Evolutionary conservation across 768 basidiomycete genomes (phyloP).

Genomic region (Podaxis carcinomalis): DNA sequence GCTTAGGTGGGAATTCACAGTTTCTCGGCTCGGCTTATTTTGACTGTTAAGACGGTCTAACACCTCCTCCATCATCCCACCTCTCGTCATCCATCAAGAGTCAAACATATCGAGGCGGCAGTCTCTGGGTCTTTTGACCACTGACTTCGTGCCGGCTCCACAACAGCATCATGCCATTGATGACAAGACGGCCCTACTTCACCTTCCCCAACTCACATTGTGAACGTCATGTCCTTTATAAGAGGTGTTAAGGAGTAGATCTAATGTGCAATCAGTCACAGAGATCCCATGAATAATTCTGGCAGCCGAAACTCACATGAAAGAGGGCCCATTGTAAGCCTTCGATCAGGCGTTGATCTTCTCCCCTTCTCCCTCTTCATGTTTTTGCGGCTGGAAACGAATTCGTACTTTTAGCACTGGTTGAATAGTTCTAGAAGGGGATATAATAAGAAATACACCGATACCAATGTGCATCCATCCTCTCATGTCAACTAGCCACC

Average conservation of each 20-base stretch:
- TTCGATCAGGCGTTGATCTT: neutral
- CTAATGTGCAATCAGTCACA: neutral
- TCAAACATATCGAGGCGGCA: neutral
- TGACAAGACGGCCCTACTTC: neutral
- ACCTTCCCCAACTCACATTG: neutral
- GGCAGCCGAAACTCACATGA: neutral
- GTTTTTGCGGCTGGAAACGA: neutral
- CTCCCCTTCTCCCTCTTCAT: neutral
- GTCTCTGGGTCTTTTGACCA: neutral
- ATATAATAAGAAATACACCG: neutral
- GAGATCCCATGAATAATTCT: neutral
- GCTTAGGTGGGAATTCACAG: neutral
- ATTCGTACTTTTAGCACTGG: neutral
- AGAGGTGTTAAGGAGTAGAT: conserved; percentile 2
- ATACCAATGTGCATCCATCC: neutral
- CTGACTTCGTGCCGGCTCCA: neutral
- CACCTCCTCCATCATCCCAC: neutral
- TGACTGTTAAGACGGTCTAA: neutral
- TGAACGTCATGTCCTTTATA: neutral
- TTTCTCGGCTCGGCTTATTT: neutral
- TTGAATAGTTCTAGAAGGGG: neutral
- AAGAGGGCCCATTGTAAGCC: neutral
- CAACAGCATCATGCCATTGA: neutral
- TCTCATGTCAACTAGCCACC: neutral
- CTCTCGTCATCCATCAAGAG: neutral